phyloP scores from a whole-genome alignment of 2,329 filamentous ascomycete species.

The Malbranchea zuffiana region DNA sequence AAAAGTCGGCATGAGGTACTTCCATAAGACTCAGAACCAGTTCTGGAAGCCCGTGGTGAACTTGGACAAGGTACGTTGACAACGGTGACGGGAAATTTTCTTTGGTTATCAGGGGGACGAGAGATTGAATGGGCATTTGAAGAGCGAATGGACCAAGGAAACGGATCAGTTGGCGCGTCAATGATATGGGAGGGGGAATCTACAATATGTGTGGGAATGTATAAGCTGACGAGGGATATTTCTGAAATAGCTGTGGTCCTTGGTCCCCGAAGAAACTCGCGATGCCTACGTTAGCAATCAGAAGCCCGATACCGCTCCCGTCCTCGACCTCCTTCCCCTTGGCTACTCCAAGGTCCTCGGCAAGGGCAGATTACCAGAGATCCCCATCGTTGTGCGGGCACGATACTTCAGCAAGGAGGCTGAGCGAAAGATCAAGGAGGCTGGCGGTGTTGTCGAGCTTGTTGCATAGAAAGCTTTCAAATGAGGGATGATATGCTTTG shows the following conservation, averaged over 20 bases:
- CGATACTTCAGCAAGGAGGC: slow-evolving; percentile 92
- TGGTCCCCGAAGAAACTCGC: slow-evolving; percentile 85
- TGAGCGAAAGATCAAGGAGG: slow-evolving; percentile 98
- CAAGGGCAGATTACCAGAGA: slow-evolving; percentile 88
- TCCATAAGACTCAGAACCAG: slow-evolving; percentile 91
- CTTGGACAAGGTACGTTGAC: slow-evolving; percentile 81
- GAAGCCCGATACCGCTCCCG: slow-evolving; percentile 81
- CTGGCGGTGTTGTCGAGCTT: slow-evolving; percentile 90
- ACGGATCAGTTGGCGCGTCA: not conserved
- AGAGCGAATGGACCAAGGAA: too few relatives aligned
- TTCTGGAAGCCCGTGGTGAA: slow-evolving; percentile 99
- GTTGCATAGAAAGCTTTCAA: slow-evolving; percentile 56
- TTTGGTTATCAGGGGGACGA: too few relatives aligned
- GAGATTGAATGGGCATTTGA: too few relatives aligned
- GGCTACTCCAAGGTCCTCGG: slow-evolving; percentile 98
- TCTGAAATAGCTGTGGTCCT: slow-evolving; percentile 85
- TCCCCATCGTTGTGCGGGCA: slow-evolving; percentile 89
- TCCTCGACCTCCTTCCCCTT: slow-evolving; percentile 92
- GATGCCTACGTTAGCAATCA: slow-evolving; percentile 74
- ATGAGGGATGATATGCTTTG: slow-evolving; percentile 1
- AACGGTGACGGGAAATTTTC: too few relatives aligned
- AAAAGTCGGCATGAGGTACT: slow-evolving; percentile 91
- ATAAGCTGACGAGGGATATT: not conserved
- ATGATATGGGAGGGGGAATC: slow-evolving; percentile 1
- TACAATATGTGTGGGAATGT: slow-evolving; percentile 4